Evolutionary conservation across 2,329 filamentous ascomycete genomes (phyloP), one percentile per base, ranked within the genome.

Genomic region (Claviceps fusiformis): DNA sequence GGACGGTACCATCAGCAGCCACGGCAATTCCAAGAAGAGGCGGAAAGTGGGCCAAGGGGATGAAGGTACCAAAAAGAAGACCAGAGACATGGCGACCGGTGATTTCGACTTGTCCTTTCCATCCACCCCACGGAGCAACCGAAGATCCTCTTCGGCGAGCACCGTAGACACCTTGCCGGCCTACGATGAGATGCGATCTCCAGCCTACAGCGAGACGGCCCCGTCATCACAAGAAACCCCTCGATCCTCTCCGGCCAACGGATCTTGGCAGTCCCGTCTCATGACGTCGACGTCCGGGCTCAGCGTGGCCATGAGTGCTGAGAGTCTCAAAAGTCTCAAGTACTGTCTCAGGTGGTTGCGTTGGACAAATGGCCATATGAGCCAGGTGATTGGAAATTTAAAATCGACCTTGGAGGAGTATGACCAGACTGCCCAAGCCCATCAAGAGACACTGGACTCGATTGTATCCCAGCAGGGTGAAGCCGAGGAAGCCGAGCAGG

Each of bases 261-360:
- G 63, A 24, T 66, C 76, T 64, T 95, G 90, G 89, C 88, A 87
- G 58, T 88, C 87, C 11, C 83, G 90, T 15, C 75, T 96, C 19
- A 87, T 95, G 61, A 87, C 95, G 67, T 91, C 89, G 5, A 96
- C 92, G 0, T 95, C 90, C 0, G 92, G 90, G 0, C 78, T 97
- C 0, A 90, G 90, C 59, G 85, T 95, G 17, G 90, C 93, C 1
- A 89, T 98, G 79, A 95, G 87, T 63, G 86, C 95, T 19, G 86
- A 93, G 64, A 95, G 89, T 27, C 73, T 96, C 9, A 81, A 84
- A 53, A 93, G 86, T 58, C 73, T 98, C 46, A 89, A 88, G 62
- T 92, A 89, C 63, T 96, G 91, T 59, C 73, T 97, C 2, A 79
- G 79, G 29, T 87, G 90, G 77, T 74, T 97, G 50, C 80, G 84